Evolutionary conservation across 1,284 basidiomycete species (phyloP), one percentile per base, ranked within the genome.

Genomic region (Ustilago xerochloae): DNA sequence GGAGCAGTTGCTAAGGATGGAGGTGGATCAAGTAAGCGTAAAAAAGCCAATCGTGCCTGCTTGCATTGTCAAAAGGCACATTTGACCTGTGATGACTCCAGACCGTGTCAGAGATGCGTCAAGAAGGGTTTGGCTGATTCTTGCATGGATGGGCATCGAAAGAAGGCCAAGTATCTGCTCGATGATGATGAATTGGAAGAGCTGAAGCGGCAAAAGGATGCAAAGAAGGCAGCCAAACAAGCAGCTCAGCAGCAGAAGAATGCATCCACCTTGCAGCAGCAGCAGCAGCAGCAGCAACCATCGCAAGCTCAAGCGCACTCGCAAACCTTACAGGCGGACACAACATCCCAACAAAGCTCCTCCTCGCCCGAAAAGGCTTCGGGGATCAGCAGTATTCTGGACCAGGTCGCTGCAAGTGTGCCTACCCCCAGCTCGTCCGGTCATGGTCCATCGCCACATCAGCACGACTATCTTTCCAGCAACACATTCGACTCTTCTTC

Each of bases 31-130:
- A 48, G 63, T 38, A 78, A 78, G 57, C 61, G 80, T 32, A 94
- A 94, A 87, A 94, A 95, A 85, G 93, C 93, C 0, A 93, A 90
- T 79, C 89, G 94, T 45, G 96, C 96, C 33, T 99, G 96, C 84
- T 90, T 92, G 66, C 92, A 94, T 72, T 99, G 96, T 85, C 96
- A 98, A 86, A 89, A 88, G 80, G 93, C 93, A 1, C 96, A 99
- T 85, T 87, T 99, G 78, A 99, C 96, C 8, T 99, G 96, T 85
- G 94, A 99, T 85, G 96, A 98, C 82, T 90, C 75, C n/a, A 91
- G 96, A 59, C 96, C 96, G 26, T 99, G 96, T 86, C 91, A 92
- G 77, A 90, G 96, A 48, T 99, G 96, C 84, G 88, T 94, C 55
- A 97, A 96, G 86, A 94, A 96, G 73, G 94, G 94, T 16, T 91